A percentile compares a stretch with the other conserved stretches of the same genome.
Conservation (phyloP, 306 rosid genomes). For the Quercus ilex region DNA sequence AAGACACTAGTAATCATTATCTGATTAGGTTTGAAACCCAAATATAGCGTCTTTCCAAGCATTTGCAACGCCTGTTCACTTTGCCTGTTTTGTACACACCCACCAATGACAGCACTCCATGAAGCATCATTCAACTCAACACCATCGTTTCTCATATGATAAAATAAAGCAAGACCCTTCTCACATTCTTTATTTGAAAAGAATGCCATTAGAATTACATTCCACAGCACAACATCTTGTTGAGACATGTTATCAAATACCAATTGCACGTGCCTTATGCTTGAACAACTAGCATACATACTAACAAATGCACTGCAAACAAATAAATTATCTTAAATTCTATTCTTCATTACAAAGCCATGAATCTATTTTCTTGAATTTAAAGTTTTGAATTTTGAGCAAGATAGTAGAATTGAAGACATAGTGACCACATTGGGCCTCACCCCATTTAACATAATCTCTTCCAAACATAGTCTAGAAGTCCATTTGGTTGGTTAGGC, state of each 20-base stretch:
- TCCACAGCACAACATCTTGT: constrained; percentile 52
- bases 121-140: constrained; percentile 37
- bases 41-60: constrained; percentile 46
- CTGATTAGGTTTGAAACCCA: constrained; percentile 48
- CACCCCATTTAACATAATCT: constrained; percentile 36
- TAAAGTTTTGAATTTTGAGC: constrained; percentile 38
- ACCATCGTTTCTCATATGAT: constrained; percentile 34
- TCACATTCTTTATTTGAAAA: constrained; percentile 39
- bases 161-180: constrained; percentile 39
- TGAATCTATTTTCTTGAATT: constrained; percentile 38
- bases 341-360: constrained; percentile 38
- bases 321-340: constrained; percentile 32
- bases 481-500: too few species aligned
- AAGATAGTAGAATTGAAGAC: constrained; percentile 39
- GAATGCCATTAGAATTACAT: constrained; percentile 43
- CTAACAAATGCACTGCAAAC: constrained; percentile 37
- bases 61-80: constrained; percentile 36
- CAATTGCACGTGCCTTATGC: constrained; percentile 29
- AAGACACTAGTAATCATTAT: constrained; percentile 42
- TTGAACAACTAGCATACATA: constrained; percentile 46
- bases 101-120: constrained; percentile 57
- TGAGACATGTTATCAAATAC: constrained; percentile 46
- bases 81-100: constrained; percentile 45
- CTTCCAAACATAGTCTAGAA: constrained; percentile 16
- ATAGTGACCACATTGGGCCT: constrained; percentile 30